Conservation (phyloP, 441 rosid genomes). For the Viola pubescens region DNA sequence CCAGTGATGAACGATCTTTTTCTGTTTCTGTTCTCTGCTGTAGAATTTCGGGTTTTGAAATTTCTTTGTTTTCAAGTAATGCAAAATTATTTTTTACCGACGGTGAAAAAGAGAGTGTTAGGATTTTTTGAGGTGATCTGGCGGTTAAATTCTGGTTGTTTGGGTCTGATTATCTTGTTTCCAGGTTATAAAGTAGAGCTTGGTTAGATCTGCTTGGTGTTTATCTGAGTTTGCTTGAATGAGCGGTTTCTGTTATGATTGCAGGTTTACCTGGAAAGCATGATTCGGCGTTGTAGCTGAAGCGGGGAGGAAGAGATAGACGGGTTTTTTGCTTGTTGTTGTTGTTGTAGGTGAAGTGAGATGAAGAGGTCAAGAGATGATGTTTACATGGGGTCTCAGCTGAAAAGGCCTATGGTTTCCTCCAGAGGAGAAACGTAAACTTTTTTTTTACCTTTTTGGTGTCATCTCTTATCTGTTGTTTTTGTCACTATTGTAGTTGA, state of each 20-base stretch:
- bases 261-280: slow-evolving; percentile 22
- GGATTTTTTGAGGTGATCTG: slow-evolving; percentile 6
- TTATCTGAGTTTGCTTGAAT: neutral
- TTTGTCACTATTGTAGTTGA: neutral
- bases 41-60: neutral
- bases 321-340: slow-evolving; percentile 9
- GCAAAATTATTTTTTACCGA: slow-evolving; percentile 1
- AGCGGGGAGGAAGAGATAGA: slow-evolving; percentile 8
- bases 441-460: slow-evolving; percentile 11
- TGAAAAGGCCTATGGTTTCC: slow-evolving; percentile 51
- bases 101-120: neutral
- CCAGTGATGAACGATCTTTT: neutral
- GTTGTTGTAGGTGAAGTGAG: slow-evolving; percentile 10
- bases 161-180: slow-evolving; percentile 2
- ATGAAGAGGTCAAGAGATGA: slow-evolving; percentile 90
- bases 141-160: neutral
- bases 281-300: slow-evolving; percentile 27
- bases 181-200: slow-evolving; percentile 12
- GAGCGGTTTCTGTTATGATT: slow-evolving; percentile 13
- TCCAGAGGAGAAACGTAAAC: slow-evolving; percentile 73
- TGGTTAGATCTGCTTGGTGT: slow-evolving; percentile 45
- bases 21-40: neutral
- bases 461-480: slow-evolving; percentile 3
- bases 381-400: slow-evolving; percentile 43
- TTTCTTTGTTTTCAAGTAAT: slow-evolving; percentile 19